A percentile compares a stretch with the other conserved stretches of the same genome.
Conservation (phyloP, 1,284 basidiomycete genomes). For the Apiotrichum montevideense region DNA sequence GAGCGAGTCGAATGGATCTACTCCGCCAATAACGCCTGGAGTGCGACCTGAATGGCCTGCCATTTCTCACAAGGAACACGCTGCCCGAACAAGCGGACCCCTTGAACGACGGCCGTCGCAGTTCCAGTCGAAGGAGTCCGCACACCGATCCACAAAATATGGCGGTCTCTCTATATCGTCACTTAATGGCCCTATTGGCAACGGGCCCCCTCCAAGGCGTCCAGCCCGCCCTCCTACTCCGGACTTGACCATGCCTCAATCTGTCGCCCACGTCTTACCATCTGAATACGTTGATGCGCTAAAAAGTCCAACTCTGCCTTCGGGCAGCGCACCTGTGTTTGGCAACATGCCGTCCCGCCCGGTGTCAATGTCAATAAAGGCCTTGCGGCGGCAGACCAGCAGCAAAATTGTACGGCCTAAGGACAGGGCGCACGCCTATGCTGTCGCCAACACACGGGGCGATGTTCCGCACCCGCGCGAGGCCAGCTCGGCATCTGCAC, state of each 20-base stretch:
- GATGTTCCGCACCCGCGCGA: background rate
- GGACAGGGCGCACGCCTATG: constrained; percentile 5
- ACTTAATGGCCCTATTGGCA: too few relatives aligned
- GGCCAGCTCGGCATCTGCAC: background rate
- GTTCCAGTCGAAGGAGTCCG: background rate
- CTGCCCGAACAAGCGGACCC: constrained; percentile 7
- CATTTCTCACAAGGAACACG: constrained; percentile 1
- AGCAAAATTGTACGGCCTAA: background rate
- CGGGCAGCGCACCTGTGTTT: background rate
- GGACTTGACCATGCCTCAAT: constrained; percentile 10
- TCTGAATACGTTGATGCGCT: constrained; percentile 4
- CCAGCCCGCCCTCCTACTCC: constrained; percentile 17
- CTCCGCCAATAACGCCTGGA: background rate
- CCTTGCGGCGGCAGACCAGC: background rate
- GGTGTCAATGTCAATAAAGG: constrained; percentile 3
- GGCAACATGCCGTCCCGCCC: background rate
- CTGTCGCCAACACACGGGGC: constrained; percentile 1
- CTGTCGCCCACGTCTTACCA: constrained; percentile 5
- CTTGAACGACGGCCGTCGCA: background rate
- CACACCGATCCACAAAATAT: background rate
- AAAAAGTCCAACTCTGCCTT: background rate
- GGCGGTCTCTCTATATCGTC: background rate
- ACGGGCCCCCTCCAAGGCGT: constrained; percentile 1
- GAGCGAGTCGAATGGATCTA: background rate
- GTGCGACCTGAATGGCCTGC: constrained; percentile 21